Evolutionary conservation across 2,329 filamentous ascomycete species (phyloP).

Genomic region (Metarhizium guizhouense): DNA sequence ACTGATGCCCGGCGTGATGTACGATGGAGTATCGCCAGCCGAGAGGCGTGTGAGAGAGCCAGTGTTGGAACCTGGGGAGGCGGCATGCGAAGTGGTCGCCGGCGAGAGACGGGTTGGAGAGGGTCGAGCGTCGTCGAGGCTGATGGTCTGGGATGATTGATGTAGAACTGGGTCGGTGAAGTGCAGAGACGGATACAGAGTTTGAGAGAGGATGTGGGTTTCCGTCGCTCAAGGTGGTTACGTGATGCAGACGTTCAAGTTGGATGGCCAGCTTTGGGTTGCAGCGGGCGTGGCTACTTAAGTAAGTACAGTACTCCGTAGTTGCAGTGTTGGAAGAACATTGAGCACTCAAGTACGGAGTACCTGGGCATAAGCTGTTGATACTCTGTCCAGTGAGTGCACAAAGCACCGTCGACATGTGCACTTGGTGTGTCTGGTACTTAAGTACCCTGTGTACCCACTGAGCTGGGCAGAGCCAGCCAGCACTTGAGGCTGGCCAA

Average conservation of each 20-base stretch:
- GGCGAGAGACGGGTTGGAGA: not conserved
- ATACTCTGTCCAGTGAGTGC: too few species aligned
- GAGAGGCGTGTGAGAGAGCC: slow-evolving; percentile 7
- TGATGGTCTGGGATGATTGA: not conserved
- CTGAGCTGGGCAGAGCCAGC: too few species aligned
- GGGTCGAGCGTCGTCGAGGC: not conserved
- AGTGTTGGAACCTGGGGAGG: not conserved
- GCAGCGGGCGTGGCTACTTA: not conserved
- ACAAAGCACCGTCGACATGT: too few species aligned
- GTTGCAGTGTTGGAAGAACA: too few species aligned
- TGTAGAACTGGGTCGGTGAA: not conserved
- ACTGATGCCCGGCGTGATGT: slow-evolving; percentile 4
- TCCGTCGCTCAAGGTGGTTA: slow-evolving; percentile 1
- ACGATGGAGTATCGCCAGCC: slow-evolving; percentile 2
- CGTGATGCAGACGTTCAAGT: slow-evolving; percentile 1
- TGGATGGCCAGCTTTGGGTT: not conserved
- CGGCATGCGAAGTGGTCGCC: slow-evolving; percentile 2
- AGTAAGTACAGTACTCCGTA: too few species aligned
- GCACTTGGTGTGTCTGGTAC: too few species aligned
- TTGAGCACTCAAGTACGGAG: not conserved
- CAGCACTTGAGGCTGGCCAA: too few species aligned
- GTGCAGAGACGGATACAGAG: not conserved
- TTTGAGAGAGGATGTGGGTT: not conserved
- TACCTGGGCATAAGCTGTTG: not conserved
- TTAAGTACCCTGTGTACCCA: too few species aligned